Conservation (phyloP, 352 stramenopile species). For the Blastocystis sp. region DNA sequence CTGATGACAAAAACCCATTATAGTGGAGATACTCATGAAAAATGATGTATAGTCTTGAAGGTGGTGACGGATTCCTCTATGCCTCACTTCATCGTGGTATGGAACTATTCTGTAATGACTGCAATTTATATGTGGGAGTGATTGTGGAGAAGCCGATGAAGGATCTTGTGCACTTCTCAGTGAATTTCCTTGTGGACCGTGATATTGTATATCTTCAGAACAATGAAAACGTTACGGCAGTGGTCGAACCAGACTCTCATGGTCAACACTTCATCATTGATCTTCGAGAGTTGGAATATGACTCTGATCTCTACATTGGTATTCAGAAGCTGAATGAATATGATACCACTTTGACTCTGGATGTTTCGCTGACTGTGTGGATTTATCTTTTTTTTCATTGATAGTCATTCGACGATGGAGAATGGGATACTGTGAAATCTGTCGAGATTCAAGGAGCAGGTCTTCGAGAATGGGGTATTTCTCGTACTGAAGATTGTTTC, state of each 20-base stretch:
- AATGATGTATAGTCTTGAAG: not conserved
- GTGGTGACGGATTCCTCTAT: not conserved
- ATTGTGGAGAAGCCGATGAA: not conserved
- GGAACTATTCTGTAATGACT: slow-evolving; percentile 51
- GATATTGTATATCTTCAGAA: slow-evolving; percentile 53
- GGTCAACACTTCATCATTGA: slow-evolving; percentile 60
- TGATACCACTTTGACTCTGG: not conserved
- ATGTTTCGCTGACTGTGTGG: slow-evolving; percentile 23
- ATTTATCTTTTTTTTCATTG: not conserved
- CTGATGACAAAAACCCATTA: not conserved
- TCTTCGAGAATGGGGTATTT: slow-evolving; percentile 28
- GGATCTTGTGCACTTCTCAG: not conserved
- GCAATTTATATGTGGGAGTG: slow-evolving; percentile 18
- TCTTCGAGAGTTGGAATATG: slow-evolving; percentile 35
- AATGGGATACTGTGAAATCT: slow-evolving; percentile 46
- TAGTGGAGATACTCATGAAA: not conserved
- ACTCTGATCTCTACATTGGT: slow-evolving; percentile 44
- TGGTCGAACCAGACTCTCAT: slow-evolving; percentile 10
- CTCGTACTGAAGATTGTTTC: slow-evolving; percentile 4
- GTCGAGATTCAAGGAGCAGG: not conserved
- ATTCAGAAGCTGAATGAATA: slow-evolving; percentile 21
- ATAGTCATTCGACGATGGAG: slow-evolving; percentile 60
- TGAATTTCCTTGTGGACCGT: slow-evolving; percentile 25
- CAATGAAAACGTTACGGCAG: not conserved
- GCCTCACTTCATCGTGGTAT: not conserved